Percentiles rank a stretch among this genome's conserved stretches.
Conservation (phyloP, 1,284 basidiomycete species). For the Cutaneotrichosporon sp. region DNA sequence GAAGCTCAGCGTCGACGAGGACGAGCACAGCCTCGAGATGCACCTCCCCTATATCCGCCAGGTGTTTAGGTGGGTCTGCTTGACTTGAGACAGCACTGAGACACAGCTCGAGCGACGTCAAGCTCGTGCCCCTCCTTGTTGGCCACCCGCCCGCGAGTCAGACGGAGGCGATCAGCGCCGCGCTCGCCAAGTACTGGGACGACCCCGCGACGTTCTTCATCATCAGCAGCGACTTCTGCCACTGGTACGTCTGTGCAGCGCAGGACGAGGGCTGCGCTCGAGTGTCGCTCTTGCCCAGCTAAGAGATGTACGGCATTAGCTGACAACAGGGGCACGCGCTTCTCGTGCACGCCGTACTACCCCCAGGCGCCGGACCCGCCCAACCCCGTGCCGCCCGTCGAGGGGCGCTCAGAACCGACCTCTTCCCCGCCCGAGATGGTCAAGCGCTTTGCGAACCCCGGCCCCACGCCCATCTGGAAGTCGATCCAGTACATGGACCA, state of each 20-base stretch:
- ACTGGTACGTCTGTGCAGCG: conserved; percentile 67
- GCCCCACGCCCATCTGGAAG: conserved; percentile 70
- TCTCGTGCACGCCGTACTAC: conserved; percentile 89
- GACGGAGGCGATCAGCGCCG: conserved; percentile 65
- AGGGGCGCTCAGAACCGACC: not conserved
- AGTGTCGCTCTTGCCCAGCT: not conserved
- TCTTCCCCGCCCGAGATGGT: conserved; percentile 41
- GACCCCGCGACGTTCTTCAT: conserved; percentile 81
- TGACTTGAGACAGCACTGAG: not conserved
- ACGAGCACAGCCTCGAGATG: conserved; percentile 98
- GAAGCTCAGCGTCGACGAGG: conserved; percentile 72
- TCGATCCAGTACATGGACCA: conserved; percentile 56
- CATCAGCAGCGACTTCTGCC: conserved; percentile 95
- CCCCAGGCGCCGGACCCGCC: conserved; percentile 61
- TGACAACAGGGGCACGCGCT: conserved; percentile 74
- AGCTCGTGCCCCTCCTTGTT: conserved; percentile 87
- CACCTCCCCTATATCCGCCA: conserved; percentile 91
- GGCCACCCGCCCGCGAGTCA: conserved; percentile 70
- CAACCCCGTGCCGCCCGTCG: conserved; percentile 56
- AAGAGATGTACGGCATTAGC: not conserved
- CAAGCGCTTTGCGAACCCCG: conserved; percentile 55
- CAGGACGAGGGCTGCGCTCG: not conserved
- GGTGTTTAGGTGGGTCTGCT: conserved; percentile 74
- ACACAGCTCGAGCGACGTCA: conserved; percentile 62
- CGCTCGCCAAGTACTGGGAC: conserved; percentile 77